A percentile compares a stretch with the other conserved stretches of the same genome.
Evolutionary conservation across 2,329 filamentous ascomycete species (phyloP).

Genomic region (Macrophomina phaseolina): DNA sequence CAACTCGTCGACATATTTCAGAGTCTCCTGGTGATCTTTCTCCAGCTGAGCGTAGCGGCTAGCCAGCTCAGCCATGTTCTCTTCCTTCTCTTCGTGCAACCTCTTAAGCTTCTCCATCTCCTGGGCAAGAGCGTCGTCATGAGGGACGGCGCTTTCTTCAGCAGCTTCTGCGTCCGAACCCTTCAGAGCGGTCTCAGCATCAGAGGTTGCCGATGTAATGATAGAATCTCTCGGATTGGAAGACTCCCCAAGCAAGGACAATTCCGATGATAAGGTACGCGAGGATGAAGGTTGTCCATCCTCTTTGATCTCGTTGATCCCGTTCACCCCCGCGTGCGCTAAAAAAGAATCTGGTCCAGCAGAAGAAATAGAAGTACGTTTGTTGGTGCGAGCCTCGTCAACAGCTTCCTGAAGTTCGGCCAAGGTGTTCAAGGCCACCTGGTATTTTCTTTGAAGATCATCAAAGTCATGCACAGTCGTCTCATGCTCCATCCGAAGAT

Average conservation of each 20-base stretch:
- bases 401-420: constrained; percentile 84
- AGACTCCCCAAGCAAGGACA: constrained; percentile 85
- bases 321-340: constrained; percentile 74
- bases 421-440: constrained; percentile 81
- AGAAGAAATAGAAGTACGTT: constrained; percentile 53
- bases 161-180: constrained; percentile 32
- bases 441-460: constrained; percentile 83
- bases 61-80: constrained; percentile 72
- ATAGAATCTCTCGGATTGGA: constrained; percentile 50
- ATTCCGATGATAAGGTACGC: constrained; percentile 90
- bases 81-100: constrained; percentile 77
- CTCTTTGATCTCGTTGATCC: constrained; percentile 63
- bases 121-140: constrained; percentile 50
- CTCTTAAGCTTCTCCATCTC: constrained; percentile 75
- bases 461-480: constrained; percentile 81
- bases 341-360: constrained; percentile 80
- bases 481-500: constrained; percentile 90
- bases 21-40: constrained; percentile 77
- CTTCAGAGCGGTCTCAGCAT: constrained; percentile 56
- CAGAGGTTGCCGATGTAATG: constrained; percentile 59
- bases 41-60: constrained; percentile 85
- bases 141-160: constrained; percentile 29
- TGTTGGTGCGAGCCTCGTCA: constrained; percentile 68
- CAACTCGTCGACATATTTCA: constrained; percentile 88
- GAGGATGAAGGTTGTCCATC: constrained; percentile 75